phyloP scores from a whole-genome alignment of 805 yeast species.

The Sugiyamaella chiloensis region DNA sequence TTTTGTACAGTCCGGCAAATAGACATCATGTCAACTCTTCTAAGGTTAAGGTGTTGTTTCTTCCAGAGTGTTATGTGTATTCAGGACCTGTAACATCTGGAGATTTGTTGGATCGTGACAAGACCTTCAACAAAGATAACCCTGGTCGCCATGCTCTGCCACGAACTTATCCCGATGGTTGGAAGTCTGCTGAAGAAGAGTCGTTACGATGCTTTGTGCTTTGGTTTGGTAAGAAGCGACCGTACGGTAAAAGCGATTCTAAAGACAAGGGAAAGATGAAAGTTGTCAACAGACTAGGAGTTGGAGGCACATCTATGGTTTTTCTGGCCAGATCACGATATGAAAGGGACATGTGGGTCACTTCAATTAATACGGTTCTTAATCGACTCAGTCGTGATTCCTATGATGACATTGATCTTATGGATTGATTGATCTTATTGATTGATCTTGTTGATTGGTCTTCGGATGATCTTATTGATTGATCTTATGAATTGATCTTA shows the following conservation, averaged over 20 bases:
- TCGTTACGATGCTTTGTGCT: constrained; percentile 71
- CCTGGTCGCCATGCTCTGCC: constrained; percentile 65
- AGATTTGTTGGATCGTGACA: constrained; percentile 51
- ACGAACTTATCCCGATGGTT: constrained; percentile 74
- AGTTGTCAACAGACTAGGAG: constrained; percentile 55
- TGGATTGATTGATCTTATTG: too few species aligned
- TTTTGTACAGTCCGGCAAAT: constrained; percentile 51
- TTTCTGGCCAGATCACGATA: constrained; percentile 80
- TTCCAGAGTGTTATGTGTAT: constrained; percentile 69
- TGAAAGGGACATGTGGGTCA: constrained; percentile 83
- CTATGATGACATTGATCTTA: constrained; percentile 22
- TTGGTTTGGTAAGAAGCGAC: constrained; percentile 72
- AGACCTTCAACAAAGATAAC: constrained; percentile 43
- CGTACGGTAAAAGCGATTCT: not conserved
- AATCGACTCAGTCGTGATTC: constrained; percentile 23
- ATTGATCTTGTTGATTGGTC: too few species aligned
- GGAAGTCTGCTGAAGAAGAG: constrained; percentile 79
- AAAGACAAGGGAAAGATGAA: constrained; percentile 5
- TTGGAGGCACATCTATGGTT: constrained; percentile 63
- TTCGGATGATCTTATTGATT: too few species aligned
- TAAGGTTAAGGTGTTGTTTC: constrained; percentile 56
- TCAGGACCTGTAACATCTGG: constrained; percentile 60
- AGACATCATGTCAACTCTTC: constrained; percentile 50
- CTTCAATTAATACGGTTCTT: constrained; percentile 34
- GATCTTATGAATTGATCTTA: too few species aligned